Conservation (phyloP, 2,329 filamentous ascomycete species). For the Colletotrichum tropicicola region DNA sequence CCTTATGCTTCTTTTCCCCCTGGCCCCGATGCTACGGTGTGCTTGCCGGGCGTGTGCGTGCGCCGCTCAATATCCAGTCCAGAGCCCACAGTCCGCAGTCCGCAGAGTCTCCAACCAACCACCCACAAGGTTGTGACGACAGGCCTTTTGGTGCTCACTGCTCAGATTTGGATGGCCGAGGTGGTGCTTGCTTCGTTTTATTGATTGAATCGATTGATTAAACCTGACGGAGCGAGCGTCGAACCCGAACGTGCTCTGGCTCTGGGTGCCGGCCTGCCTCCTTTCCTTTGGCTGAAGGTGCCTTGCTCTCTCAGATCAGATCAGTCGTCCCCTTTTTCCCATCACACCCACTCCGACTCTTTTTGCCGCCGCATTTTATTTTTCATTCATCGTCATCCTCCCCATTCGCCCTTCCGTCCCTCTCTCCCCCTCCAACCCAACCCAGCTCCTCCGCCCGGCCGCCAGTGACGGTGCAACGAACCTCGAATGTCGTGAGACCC, state of each 20-base stretch:
- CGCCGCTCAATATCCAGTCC: not conserved
- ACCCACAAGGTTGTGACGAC: not conserved
- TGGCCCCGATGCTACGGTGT: conserved; percentile 2
- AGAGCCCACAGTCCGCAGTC: not conserved
- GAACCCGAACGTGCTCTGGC: not conserved
- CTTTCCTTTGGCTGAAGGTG: not conserved
- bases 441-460: not conserved
- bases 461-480: conserved; percentile 14
- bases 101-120: not conserved
- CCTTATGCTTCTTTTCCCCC: conserved; percentile 27
- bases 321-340: not conserved
- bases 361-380: not conserved
- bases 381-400: not conserved
- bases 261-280: not conserved
- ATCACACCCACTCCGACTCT: conserved; percentile 4
- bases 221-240: not conserved
- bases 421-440: not conserved
- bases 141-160: too few species aligned
- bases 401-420: not conserved
- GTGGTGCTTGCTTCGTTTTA: conserved; percentile 20
- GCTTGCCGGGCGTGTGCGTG: not conserved
- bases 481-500: conserved; percentile 34
- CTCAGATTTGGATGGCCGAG: not conserved
- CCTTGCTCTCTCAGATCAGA: not conserved
- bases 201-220: conserved; percentile 16